Evolutionary conservation across 352 stramenopile species (phyloP).

Genomic region (Globisporangium parvum): DNA sequence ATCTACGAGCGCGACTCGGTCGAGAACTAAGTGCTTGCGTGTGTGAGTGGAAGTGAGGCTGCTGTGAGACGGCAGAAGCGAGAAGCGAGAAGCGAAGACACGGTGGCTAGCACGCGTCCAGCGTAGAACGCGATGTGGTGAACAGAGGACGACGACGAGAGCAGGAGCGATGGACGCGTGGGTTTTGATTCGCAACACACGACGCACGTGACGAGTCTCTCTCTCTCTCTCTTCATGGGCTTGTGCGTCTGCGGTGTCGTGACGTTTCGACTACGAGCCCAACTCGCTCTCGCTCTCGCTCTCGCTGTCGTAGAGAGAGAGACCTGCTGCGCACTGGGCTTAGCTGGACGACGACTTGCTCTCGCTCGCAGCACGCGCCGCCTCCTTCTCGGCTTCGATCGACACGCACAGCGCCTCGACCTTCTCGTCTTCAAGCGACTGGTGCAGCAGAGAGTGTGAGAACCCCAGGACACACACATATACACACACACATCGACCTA

Average conservation of each 20-base stretch:
- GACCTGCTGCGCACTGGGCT: neutral
- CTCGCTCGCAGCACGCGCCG: constrained; percentile 60
- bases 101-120: neutral
- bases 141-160: neutral
- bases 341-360: constrained; percentile 59
- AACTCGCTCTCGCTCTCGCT: neutral
- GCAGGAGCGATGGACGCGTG: neutral
- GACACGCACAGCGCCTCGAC: constrained; percentile 73
- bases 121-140: neutral
- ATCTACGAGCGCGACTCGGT: constrained; percentile 72
- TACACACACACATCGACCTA: neutral
- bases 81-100: too few relatives aligned
- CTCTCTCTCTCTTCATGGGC: neutral
- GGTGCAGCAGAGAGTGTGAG: neutral
- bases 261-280: neutral
- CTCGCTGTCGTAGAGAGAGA: neutral
- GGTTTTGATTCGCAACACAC: neutral
- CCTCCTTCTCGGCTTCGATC: constrained; percentile 85
- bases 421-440: constrained; percentile 72
- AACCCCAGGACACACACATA: neutral
- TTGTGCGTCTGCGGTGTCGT: neutral
- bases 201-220: neutral
- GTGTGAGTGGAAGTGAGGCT: neutral
- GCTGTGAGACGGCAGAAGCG: neutral
- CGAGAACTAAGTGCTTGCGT: constrained; percentile 7